These are phyloP conservation scores for Claviceps sp. DNA, from an alignment of 2,329 filamentous ascomycete genomes.

Conservation along the genomic window DNA sequence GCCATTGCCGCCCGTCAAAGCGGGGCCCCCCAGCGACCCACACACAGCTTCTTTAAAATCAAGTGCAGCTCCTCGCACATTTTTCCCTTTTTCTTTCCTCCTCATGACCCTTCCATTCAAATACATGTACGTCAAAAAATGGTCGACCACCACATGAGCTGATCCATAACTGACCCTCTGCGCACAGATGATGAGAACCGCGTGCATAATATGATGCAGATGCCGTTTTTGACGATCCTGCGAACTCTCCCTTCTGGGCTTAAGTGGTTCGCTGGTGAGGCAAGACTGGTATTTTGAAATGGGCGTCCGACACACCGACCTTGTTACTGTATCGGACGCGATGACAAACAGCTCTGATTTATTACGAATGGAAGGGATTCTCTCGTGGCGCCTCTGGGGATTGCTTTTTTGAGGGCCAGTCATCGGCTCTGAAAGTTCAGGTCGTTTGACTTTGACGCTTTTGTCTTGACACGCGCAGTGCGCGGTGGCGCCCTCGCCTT, in stretches of 20 bases:
- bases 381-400: background rate
- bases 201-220: constrained; percentile 82
- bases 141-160: constrained; percentile 5
- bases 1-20: constrained; percentile 2
- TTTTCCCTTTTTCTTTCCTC: constrained; percentile 37
- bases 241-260: constrained; percentile 81
- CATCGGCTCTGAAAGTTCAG: background rate
- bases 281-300: constrained; percentile 69
- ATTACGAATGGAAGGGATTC: constrained; percentile 26
- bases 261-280: constrained; percentile 67
- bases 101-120: constrained; percentile 98
- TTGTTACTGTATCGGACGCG: constrained; percentile 97
- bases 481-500: background rate
- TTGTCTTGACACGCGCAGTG: background rate
- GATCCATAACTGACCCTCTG: constrained; percentile 18
- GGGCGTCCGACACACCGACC: constrained; percentile 97
- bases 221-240: constrained; percentile 48
- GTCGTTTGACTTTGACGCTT: too few relatives aligned
- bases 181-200: constrained; percentile 96
- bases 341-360: constrained; percentile 92
- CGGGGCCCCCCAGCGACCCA: constrained; percentile 1
- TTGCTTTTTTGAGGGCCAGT: background rate
- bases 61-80: constrained; percentile 16
- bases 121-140: constrained; percentile 58
- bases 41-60: constrained; percentile 21